Percentiles rank a stretch among this genome's conserved stretches.
phyloP scores from a whole-genome alignment of 805 yeast species.

The Cyberlindnera saturnus region DNA sequence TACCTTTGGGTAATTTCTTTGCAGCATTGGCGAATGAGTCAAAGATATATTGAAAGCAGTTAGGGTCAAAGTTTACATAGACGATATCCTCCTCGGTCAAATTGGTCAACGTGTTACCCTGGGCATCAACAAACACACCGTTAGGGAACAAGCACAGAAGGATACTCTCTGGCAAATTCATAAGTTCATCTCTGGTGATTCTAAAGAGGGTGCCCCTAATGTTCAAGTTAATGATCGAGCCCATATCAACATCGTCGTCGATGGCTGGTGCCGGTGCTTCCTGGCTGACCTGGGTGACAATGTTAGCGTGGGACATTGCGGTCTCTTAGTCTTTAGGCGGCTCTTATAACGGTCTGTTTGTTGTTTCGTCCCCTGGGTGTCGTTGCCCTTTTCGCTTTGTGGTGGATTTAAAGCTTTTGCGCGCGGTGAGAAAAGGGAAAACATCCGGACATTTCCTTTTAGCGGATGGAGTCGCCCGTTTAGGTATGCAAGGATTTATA shows the following conservation, averaged over 20 bases:
- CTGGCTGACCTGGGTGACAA: conserved; percentile 69
- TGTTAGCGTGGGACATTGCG: conserved; percentile 25
- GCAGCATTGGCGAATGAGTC: conserved; percentile 66
- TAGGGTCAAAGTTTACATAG: conserved; percentile 79
- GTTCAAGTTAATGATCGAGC: conserved; percentile 68
- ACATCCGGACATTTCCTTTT: too few species aligned
- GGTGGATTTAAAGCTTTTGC: too few species aligned
- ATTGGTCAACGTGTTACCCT: conserved; percentile 73
- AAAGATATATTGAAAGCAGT: conserved; percentile 79
- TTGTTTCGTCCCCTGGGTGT: too few species aligned
- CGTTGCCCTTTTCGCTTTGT: too few species aligned
- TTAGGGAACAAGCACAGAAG: conserved; percentile 83
- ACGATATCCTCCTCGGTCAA: conserved; percentile 77
- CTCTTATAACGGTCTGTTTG: too few species aligned
- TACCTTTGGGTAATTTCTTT: conserved; percentile 40
- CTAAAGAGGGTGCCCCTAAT: conserved; percentile 70
- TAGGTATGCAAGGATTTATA: too few species aligned
- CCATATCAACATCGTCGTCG: conserved; percentile 33
- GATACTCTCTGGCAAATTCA: conserved; percentile 88
- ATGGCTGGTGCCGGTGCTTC: conserved; percentile 23
- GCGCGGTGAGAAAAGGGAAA: too few species aligned
- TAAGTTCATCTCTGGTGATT: conserved; percentile 80
- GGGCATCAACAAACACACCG: conserved; percentile 75
- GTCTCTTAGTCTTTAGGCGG: neutral
- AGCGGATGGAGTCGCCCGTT: too few species aligned